Conservation (phyloP, 1,284 basidiomycete genomes). For the Sphagnurus paluster region DNA sequence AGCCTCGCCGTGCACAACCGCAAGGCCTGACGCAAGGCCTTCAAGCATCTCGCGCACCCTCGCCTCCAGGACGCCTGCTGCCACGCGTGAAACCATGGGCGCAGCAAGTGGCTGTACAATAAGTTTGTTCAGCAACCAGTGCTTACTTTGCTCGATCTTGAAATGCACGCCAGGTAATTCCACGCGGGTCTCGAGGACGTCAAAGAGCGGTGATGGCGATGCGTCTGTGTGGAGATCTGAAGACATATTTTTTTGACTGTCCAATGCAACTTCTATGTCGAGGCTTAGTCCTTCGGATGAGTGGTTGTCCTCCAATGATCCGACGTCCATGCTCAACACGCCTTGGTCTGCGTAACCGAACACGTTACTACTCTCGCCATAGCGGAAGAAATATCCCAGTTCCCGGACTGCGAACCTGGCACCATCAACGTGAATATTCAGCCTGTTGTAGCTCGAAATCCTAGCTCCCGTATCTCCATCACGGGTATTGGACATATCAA, state of each 20-base stretch:
- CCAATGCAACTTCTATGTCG: slow-evolving; percentile 34
- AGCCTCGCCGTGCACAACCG: slow-evolving; percentile 12
- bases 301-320: slow-evolving; percentile 28
- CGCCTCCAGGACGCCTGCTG: slow-evolving; percentile 27
- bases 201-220: slow-evolving; percentile 34
- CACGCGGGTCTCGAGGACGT: slow-evolving; percentile 38
- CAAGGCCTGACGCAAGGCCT: slow-evolving; percentile 11
- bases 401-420: slow-evolving; percentile 40
- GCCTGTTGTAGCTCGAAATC: slow-evolving; percentile 29
- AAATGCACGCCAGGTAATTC: slow-evolving; percentile 39
- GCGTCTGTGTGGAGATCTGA: background rate
- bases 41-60: slow-evolving; percentile 17
- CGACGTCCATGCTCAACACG: slow-evolving; percentile 31
- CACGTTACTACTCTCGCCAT: slow-evolving; percentile 27
- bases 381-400: slow-evolving; percentile 46
- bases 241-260: slow-evolving; percentile 14
- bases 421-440: slow-evolving; percentile 43
- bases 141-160: slow-evolving; percentile 39
- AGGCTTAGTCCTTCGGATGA: slow-evolving; percentile 31
- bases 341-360: slow-evolving; percentile 48
- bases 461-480: background rate
- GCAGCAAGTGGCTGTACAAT: slow-evolving; percentile 46
- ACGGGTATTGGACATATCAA: slow-evolving; percentile 32
- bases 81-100: slow-evolving; percentile 34
- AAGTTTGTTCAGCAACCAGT: slow-evolving; percentile 51